Conservation (phyloP, 768 basidiomycete species). For the Gautieria morchelliformis region DNA sequence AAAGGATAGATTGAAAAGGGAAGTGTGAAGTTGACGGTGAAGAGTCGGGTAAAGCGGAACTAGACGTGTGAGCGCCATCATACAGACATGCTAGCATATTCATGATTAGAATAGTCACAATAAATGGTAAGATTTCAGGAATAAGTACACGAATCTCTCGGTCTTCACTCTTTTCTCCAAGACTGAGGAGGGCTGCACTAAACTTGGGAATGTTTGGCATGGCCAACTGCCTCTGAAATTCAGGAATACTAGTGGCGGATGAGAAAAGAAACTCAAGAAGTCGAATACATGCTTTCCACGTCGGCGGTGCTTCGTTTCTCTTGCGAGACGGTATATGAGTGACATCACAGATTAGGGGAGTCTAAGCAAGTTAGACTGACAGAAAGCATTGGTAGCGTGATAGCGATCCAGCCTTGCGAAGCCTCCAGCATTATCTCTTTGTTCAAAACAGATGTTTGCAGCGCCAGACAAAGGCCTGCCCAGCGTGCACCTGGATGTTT, state of each 20-base stretch:
- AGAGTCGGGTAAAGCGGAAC: conserved; percentile 59
- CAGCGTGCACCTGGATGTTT: conserved; percentile 71
- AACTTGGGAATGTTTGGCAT: conserved; percentile 67
- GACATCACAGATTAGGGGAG: conserved; percentile 15
- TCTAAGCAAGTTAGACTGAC: conserved; percentile 38
- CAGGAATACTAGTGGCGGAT: conserved; percentile 48
- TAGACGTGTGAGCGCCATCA: conserved; percentile 42
- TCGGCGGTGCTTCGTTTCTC: conserved; percentile 60
- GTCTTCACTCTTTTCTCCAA: conserved; percentile 44
- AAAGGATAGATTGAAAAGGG: conserved; percentile 45
- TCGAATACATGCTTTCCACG: conserved; percentile 53
- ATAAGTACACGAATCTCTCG: conserved; percentile 42
- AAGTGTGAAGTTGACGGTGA: conserved; percentile 43
- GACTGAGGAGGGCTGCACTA: conserved; percentile 42
- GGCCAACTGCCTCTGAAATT: conserved; percentile 75
- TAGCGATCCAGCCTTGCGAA: conserved; percentile 63
- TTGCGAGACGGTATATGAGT: conserved; percentile 21
- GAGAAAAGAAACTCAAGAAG: conserved; percentile 56
- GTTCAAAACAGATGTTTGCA: conserved; percentile 52
- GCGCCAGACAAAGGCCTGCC: conserved; percentile 70
- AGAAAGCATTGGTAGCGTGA: conserved; percentile 54
- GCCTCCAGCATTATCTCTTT: conserved; percentile 54
- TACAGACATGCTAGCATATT: conserved; percentile 32
- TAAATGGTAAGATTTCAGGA: background rate
- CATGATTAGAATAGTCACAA: conserved; percentile 5